Conservation (phyloP, 208 protist genomes). For the Leishmania tarentolae region DNA sequence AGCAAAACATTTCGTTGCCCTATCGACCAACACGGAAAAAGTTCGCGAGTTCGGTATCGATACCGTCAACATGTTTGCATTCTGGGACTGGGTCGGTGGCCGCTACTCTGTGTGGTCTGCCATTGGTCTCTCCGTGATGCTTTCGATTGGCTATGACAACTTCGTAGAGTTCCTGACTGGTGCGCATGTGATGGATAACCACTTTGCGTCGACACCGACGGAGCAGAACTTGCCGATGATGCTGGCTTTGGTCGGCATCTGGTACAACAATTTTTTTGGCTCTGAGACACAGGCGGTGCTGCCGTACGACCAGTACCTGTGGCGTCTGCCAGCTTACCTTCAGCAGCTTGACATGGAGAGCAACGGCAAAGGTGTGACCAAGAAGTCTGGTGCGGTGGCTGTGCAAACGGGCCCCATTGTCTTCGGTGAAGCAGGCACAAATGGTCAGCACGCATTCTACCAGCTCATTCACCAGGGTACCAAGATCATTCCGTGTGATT, state of each 20-base stretch:
- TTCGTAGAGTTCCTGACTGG: constrained; percentile 95
- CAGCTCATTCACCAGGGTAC: constrained; percentile 98
- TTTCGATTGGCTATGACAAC: constrained; percentile 95
- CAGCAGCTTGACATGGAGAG: constrained; percentile 98
- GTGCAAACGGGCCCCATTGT: constrained; percentile 95
- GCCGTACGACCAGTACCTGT: constrained; percentile 98
- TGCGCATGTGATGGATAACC: constrained; percentile 80
- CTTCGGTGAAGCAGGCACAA: constrained; percentile 96
- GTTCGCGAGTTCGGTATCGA: constrained; percentile 96
- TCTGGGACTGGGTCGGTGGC: constrained; percentile 99
- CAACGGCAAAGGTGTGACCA: constrained; percentile 95
- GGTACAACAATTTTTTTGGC: constrained; percentile 98
- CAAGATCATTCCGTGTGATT: constrained; percentile 97
- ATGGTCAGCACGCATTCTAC: constrained; percentile 96
- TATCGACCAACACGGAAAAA: constrained; percentile 95
- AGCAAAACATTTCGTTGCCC: constrained; percentile 97
- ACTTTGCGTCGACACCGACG: constrained; percentile 69
- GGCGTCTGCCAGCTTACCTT: constrained; percentile 97
- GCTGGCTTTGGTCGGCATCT: constrained; percentile 95
- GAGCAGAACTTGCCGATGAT: constrained; percentile 93
- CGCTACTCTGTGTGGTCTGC: constrained; percentile 98
- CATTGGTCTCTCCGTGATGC: constrained; percentile 95
- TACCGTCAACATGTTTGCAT: constrained; percentile 97
- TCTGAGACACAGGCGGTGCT: constrained; percentile 95
- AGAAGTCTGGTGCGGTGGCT: constrained; percentile 53